phyloP scores from a whole-genome alignment of 2,329 filamentous ascomycete species.

The Paecilomyces sp. region DNA sequence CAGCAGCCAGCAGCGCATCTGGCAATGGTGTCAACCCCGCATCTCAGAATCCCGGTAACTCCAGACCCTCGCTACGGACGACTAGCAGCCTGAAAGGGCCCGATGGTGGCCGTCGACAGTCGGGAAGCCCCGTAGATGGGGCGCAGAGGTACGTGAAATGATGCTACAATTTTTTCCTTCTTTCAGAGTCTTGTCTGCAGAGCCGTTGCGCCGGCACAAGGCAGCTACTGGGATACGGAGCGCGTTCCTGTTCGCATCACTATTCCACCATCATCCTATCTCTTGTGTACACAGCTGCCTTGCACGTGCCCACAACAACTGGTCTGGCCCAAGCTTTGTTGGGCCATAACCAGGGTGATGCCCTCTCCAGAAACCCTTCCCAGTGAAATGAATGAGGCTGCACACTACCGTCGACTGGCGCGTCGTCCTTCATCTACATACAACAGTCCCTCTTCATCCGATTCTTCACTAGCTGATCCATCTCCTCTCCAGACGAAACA shows the following conservation, averaged over 20 bases:
- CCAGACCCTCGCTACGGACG: conserved; percentile 43
- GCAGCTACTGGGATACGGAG: background rate
- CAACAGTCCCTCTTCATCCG: background rate
- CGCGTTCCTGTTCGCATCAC: background rate
- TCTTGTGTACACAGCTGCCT: background rate
- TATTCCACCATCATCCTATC: background rate
- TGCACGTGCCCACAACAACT: background rate
- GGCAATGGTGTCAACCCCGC: conserved; percentile 30
- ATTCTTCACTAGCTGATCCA: conserved; percentile 13
- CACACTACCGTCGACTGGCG: background rate
- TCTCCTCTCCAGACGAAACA: conserved; percentile 39
- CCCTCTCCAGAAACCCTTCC: background rate
- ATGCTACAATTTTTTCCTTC: conserved; percentile 4
- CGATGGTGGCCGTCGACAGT: conserved; percentile 49
- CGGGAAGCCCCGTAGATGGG: conserved; percentile 48
- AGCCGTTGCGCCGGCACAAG: background rate
- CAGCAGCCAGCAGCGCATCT: conserved; percentile 29
- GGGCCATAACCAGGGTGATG: background rate
- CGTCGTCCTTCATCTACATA: background rate
- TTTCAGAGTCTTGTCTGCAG: conserved; percentile 5
- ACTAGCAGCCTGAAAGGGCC: conserved; percentile 43
- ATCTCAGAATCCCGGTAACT: conserved; percentile 29
- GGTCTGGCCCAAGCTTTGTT: background rate
- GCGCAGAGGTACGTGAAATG: conserved; percentile 45
- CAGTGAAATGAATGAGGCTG: background rate